Base-by-base conservation (phyloP, 176 grass and related monocot species). In the Zoysia pacifica region DNA sequence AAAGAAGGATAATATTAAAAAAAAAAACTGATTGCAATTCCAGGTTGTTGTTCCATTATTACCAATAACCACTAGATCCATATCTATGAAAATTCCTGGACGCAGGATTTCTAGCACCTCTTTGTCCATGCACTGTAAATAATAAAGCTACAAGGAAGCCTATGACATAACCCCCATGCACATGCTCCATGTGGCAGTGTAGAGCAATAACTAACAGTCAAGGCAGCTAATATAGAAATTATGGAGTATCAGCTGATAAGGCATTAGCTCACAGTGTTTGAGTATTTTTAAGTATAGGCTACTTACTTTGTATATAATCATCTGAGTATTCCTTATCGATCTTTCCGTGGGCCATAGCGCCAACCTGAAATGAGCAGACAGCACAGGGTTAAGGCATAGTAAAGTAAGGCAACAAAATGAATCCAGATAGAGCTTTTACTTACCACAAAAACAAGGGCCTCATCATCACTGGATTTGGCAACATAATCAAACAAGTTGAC, bases 261-360 rank as follows among this genome's bases (percentile, higher is more conserved):
- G 4, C 3, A 48, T 1, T 64, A 83, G 20, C 79, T 47, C 2
- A 54, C 47, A 71, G 39, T 41, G 75, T 65, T 54, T 9, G 9
- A 18, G 10, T 20, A 2, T 47, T 65, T n/a, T 64, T 72, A 72
- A 81, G 46, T n/a, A 48, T 18, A 71, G 11, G 59, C 43, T 60
- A 83, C 91, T 91, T 87, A 98, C 96, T 98, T 67, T 93, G 91
- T 82, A 98, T 87, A 55, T 93, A 94, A 82, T 98, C 96, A 88
- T 98, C 92, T 70, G 86, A 71, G 49, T 89, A 85, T 79, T 94
- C 92, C 45, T 86, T 98, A 41, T 92, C 88, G 51, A 98, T 91
- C 88, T 89, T 88, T 78, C 95, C 95, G 71, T 94, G 95, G 42
- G 95, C 92, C 95, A 94, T 98, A 18, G 95, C 95, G 54, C 95